Base-by-base conservation (phyloP, 208 protist genomes). In the Leishmania tropica region DNA sequence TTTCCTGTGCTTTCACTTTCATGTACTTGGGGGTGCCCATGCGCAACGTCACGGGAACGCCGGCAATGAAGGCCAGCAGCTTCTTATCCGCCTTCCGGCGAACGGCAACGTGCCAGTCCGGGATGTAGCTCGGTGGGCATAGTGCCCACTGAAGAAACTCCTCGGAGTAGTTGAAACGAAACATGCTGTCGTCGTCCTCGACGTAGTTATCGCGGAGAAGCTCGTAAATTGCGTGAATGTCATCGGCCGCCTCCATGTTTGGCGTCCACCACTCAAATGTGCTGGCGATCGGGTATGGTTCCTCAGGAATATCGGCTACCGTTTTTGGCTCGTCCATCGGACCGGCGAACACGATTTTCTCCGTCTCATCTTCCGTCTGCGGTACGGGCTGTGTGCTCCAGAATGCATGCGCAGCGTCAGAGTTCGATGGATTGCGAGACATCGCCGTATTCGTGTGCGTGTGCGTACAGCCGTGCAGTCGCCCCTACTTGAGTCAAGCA, bases 91-190 rank as follows among this genome's bases (percentile, higher is more conserved):
- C 62, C 88, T 93, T 96, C 2, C 93, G 89, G 42, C 99, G 91
- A n/a, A 99, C 96, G 35, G 95, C 98, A 24, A 99, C 89, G 87
- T 99, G 99, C 99, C 99, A 99, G 19, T 99, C 91, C 10, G 75
- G 81, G 51, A 95, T 88, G 81, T 92, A 99, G 35, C 95, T 97
- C 37, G 99, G 99, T 40, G 99, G 98, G 35, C 89, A 96, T 13
- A 99, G 85, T 3, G 99, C 99, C 99, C 99, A 99, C 40, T 86
- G 89, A 10, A 99, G 87, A 84, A 99, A 99, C 45, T 97, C 90
- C 54, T 88, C 54, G n/a, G 98, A 99, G 87, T 99, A 99, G 73
- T 99, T 99, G 87, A 99, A 99, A 72, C 99, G 98, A 89, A 99
- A 99, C 96, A 99, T 99, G 84, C 93, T 97, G 75, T 99, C 98